Evolutionary conservation across 129 eudicot genomes (phyloP).

Genomic region (Gnaphalium uliginosum): DNA sequence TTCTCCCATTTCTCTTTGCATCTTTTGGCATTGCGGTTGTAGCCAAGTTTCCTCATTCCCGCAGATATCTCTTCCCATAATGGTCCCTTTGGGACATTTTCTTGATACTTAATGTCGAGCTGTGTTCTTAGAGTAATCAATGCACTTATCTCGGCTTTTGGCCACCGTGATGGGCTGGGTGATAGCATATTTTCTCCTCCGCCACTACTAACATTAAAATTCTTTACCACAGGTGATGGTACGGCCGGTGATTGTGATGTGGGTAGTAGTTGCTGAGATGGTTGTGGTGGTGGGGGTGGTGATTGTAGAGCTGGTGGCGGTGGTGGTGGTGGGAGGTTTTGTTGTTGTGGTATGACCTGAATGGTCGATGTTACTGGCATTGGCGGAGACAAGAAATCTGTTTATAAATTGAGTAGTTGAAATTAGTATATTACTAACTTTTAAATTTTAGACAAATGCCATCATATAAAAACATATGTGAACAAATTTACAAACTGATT

Average conservation of each 20-base stretch:
- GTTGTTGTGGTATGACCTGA: slow-evolving; percentile 25
- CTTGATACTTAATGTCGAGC: slow-evolving; percentile 48
- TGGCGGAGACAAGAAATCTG: slow-evolving; percentile 16
- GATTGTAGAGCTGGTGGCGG: slow-evolving; percentile 21
- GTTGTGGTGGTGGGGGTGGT: slow-evolving; percentile 24
- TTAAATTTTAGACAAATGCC: not conserved
- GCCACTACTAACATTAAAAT: not conserved
- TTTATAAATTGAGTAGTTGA: not conserved
- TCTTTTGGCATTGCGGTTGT: slow-evolving; percentile 47
- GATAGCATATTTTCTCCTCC: slow-evolving; percentile 26
- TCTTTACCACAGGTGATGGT: slow-evolving; percentile 9
- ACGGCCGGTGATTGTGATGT: not conserved
- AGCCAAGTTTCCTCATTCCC: slow-evolving; percentile 41
- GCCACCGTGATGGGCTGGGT: slow-evolving; percentile 53
- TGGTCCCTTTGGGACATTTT: slow-evolving; percentile 50
- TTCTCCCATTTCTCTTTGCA: slow-evolving; percentile 64
- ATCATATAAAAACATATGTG: no score
- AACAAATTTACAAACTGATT: no score
- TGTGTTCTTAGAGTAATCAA: slow-evolving; percentile 42
- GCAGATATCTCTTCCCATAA: slow-evolving; percentile 56
- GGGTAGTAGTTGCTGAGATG: slow-evolving; percentile 3
- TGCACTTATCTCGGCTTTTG: slow-evolving; percentile 49
- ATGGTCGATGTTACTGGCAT: not conserved
- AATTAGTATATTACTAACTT: not conserved
- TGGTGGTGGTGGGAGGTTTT: slow-evolving; percentile 30